These are phyloP conservation scores for Thymus mandschuricus DNA, from an alignment of 257 asterid genomes.

Conservation along the genomic window DNA sequence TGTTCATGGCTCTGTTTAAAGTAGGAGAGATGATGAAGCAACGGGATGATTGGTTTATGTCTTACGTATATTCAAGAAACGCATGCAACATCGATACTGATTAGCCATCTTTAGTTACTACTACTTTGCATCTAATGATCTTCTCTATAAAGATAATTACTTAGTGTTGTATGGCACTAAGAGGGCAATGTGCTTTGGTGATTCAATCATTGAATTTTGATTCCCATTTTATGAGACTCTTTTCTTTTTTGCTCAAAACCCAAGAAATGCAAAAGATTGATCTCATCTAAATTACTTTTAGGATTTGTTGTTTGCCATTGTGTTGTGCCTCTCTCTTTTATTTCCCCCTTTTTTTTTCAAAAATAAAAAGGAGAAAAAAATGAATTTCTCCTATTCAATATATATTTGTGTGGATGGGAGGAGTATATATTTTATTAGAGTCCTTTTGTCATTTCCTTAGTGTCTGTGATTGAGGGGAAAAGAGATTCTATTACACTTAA, in stretches of 20 bases:
- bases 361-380: neutral
- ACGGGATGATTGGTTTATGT: no score
- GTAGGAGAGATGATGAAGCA: neutral
- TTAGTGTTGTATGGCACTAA: slow-evolving; percentile 41
- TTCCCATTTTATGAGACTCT: slow-evolving; percentile 51
- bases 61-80: no score
- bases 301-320: slow-evolving; percentile 83
- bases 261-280: slow-evolving; percentile 60
- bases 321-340: slow-evolving; percentile 32
- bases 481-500: slow-evolving; percentile 42
- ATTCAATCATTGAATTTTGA: slow-evolving; percentile 75
- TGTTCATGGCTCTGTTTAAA: neutral
- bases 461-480: slow-evolving; percentile 40
- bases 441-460: slow-evolving; percentile 41
- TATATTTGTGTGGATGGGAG: slow-evolving; percentile 22
- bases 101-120: neutral
- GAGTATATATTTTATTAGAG: slow-evolving; percentile 11
- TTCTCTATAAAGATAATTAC: slow-evolving; percentile 29
- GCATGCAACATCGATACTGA: no score
- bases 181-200: slow-evolving; percentile 44
- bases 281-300: slow-evolving; percentile 61
- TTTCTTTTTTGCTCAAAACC: slow-evolving; percentile 42
- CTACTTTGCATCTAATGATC: slow-evolving; percentile 46
- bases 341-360: slow-evolving; percentile 21
- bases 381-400: slow-evolving; percentile 20